phyloP scores from a whole-genome alignment of 1,139 yeast genomes.

The Ashbya aceris region DNA sequence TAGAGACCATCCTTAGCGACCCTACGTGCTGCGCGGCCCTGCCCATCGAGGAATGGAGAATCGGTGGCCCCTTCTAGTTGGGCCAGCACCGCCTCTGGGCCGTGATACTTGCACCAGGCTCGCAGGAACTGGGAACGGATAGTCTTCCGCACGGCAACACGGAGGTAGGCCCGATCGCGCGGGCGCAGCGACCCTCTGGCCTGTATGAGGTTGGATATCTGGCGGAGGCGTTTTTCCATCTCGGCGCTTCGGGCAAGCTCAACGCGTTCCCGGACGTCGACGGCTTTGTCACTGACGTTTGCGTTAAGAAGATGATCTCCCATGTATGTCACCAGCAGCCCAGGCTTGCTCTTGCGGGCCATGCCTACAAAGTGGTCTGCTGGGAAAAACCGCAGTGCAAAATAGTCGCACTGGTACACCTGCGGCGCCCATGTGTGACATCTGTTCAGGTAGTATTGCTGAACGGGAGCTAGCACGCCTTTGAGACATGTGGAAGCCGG shows the following conservation, averaged over 20 bases:
- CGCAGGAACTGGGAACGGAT: constrained; percentile 31
- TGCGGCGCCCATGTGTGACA: too few species aligned
- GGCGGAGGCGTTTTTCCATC: constrained; percentile 5
- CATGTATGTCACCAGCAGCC: constrained; percentile 28
- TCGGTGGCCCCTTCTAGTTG: background rate
- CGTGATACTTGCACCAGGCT: constrained; percentile 22
- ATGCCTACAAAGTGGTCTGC: constrained; percentile 37
- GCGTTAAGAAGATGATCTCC: constrained; percentile 26
- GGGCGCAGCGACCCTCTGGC: constrained; percentile 29
- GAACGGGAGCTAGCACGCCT: too few species aligned
- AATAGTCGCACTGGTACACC: constrained; percentile 27
- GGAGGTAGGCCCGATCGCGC: constrained; percentile 33
- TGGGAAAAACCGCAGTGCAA: constrained; percentile 35
- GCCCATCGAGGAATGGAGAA: constrained; percentile 5
- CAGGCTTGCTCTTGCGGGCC: constrained; percentile 45
- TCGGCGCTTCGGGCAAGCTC: constrained; percentile 9
- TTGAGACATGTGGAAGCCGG: too few species aligned
- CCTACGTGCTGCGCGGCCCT: constrained; percentile 14
- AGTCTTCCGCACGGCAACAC: constrained; percentile 35
- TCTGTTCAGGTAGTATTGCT: too few species aligned
- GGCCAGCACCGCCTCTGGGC: constrained; percentile 14
- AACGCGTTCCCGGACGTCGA: background rate
- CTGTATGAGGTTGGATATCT: constrained; percentile 7
- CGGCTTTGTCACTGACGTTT: constrained; percentile 3
- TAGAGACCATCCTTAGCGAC: constrained; percentile 40